phyloP scores from a whole-genome alignment of 257 asterid species.

The Apocynum venetum region DNA sequence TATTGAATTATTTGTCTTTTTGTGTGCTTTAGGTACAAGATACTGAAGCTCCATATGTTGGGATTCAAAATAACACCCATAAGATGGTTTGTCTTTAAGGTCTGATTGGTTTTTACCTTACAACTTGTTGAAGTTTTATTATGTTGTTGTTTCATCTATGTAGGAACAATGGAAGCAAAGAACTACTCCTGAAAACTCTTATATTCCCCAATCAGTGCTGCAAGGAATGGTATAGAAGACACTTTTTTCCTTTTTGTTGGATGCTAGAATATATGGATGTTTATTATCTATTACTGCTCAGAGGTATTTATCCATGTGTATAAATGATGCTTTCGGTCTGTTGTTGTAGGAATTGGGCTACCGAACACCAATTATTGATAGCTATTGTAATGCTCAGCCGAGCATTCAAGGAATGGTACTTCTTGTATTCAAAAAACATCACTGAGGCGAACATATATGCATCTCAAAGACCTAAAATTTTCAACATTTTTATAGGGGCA shows the following conservation, averaged over 20 bases:
- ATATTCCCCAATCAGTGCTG: neutral
- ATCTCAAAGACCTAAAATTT: neutral
- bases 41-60: neutral
- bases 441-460: neutral
- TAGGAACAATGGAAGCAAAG: conserved; percentile 2
- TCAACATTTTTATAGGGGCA: conserved; percentile 1
- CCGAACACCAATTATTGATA: neutral
- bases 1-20: neutral
- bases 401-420: neutral
- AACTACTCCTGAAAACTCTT: neutral
- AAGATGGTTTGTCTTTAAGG: neutral
- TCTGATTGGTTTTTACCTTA: neutral
- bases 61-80: neutral
- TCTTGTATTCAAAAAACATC: neutral
- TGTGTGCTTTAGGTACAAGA: neutral
- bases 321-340: neutral
- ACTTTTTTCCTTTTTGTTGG: neutral
- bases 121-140: neutral
- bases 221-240: neutral
- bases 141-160: neutral
- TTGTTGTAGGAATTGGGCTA: neutral
- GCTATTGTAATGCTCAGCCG: neutral
- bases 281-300: neutral
- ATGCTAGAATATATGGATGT: neutral
- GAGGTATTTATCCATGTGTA: neutral